Evolutionary conservation across 495 filamentous ascomycete species (phyloP).

Genomic region (Aspergillus ostianus): DNA sequence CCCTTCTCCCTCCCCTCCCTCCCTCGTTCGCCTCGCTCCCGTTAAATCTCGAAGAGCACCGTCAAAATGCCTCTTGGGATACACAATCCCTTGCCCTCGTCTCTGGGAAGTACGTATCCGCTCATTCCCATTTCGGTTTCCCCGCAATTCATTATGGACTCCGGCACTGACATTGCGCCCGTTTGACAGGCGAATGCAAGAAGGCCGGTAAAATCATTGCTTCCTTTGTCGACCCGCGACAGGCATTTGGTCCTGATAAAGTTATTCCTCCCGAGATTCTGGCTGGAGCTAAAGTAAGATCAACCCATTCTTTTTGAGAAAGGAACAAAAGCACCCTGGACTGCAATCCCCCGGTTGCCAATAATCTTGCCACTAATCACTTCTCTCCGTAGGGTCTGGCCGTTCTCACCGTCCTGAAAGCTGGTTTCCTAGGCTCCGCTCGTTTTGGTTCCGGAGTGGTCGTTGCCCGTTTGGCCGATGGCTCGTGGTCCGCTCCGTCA

Average conservation of each 20-base stretch:
- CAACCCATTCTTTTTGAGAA: not conserved
- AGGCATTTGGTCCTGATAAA: conserved; percentile 95
- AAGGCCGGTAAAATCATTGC: conserved; percentile 90
- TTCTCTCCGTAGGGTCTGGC: conserved; percentile 70
- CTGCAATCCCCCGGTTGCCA: too few species aligned
- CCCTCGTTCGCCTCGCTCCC: not conserved
- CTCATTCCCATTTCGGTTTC: conserved; percentile 25
- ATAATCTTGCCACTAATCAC: conserved; percentile 12
- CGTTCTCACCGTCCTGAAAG: conserved; percentile 92
- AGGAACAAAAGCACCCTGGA: too few species aligned
- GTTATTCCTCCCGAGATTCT: conserved; percentile 92
- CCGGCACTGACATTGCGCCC: conserved; percentile 24
- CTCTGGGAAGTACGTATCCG: conserved; percentile 55
- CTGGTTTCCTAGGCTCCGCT: conserved; percentile 89
- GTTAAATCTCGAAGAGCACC: conserved; percentile 15
- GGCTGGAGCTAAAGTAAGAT: conserved; percentile 80
- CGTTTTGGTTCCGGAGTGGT: conserved; percentile 93
- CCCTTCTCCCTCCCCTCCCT: conserved; percentile 6
- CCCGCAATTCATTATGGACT: conserved; percentile 36
- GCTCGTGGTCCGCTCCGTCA: conserved; percentile 89
- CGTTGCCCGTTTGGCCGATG: conserved; percentile 88
- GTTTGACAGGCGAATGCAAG: conserved; percentile 71
- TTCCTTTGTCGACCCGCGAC: conserved; percentile 91
- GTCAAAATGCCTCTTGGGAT: conserved; percentile 59
- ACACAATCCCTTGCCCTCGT: conserved; percentile 67